phyloP scores from a whole-genome alignment of 441 rosid genomes.

The Eugenia klotzschiana region DNA sequence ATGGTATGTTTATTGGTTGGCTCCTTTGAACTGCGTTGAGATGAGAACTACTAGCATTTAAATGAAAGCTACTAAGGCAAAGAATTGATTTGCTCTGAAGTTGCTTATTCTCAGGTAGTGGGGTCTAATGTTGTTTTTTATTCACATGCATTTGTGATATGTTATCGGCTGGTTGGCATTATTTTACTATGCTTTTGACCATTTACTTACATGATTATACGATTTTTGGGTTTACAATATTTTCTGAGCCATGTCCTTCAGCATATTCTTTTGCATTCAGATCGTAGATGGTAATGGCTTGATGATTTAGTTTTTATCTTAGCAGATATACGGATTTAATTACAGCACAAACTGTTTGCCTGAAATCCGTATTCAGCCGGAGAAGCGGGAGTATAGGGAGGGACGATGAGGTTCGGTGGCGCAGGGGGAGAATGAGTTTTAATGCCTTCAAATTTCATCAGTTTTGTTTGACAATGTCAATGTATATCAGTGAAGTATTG shows the following conservation, averaged over 20 bases:
- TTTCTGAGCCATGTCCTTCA: neutral
- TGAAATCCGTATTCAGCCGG: neutral
- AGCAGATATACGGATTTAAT: neutral
- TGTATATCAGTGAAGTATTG: neutral
- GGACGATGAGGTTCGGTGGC: neutral
- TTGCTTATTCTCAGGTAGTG: neutral
- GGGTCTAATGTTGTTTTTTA: neutral
- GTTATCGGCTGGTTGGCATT: neutral
- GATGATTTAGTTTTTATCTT: neutral
- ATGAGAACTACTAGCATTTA: too few relatives aligned
- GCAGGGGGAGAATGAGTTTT: accelerated
- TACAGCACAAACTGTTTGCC: neutral
- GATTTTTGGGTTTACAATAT: neutral
- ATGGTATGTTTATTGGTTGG: neutral
- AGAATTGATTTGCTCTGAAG: neutral
- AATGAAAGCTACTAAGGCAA: neutral
- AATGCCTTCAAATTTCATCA: neutral
- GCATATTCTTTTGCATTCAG: neutral
- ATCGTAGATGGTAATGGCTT: neutral
- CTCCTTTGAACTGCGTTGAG: neutral
- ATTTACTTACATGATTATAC: neutral
- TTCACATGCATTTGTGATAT: neutral
- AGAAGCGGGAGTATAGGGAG: neutral
- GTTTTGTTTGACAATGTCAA: neutral
- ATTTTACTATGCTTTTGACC: too few relatives aligned